Percentiles rank a stretch among this genome's conserved stretches.
Conservation (phyloP, 139 green algal genomes). For the Monoraphidium neglectum region DNA sequence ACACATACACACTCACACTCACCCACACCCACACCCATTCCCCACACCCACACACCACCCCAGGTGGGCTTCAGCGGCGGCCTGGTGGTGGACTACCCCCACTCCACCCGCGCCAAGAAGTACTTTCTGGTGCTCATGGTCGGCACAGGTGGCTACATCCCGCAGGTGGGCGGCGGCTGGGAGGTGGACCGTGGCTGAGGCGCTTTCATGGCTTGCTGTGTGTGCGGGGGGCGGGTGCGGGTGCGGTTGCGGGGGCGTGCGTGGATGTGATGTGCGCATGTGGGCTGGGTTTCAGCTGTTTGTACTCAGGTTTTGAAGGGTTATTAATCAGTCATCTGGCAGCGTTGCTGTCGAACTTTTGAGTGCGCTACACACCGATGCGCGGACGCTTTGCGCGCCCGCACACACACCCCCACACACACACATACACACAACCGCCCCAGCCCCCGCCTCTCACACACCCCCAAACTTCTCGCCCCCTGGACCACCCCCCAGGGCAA, state of each 20-base stretch:
- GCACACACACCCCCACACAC: too few relatives aligned
- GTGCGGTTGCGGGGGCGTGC: neutral
- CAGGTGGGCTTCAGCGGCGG: conserved; percentile 92
- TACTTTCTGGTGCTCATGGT: conserved; percentile 97
- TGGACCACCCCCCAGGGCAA: neutral
- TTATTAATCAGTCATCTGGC: neutral
- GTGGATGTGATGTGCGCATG: neutral
- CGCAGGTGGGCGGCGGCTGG: conserved; percentile 48
- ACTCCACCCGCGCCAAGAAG: conserved; percentile 96
- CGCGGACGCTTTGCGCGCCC: too few relatives aligned
- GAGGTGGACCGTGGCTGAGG: conserved; percentile 23
- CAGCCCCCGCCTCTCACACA: too few relatives aligned
- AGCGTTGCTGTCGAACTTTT: neutral
- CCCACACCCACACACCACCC: neutral
- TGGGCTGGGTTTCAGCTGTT: neutral
- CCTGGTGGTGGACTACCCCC: conserved; percentile 96
- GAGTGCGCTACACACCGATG: too few relatives aligned
- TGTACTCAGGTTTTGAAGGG: neutral
- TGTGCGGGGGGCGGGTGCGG: neutral
- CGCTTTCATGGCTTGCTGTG: conserved; percentile 36
- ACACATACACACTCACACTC: neutral
- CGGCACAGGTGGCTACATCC: conserved; percentile 47
- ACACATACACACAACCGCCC: too few relatives aligned
- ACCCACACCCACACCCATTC: neutral
- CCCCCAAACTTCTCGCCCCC: too few relatives aligned